Evolutionary conservation across 805 yeast species (phyloP).

Genomic region (Sugiyamaella smithiae): DNA sequence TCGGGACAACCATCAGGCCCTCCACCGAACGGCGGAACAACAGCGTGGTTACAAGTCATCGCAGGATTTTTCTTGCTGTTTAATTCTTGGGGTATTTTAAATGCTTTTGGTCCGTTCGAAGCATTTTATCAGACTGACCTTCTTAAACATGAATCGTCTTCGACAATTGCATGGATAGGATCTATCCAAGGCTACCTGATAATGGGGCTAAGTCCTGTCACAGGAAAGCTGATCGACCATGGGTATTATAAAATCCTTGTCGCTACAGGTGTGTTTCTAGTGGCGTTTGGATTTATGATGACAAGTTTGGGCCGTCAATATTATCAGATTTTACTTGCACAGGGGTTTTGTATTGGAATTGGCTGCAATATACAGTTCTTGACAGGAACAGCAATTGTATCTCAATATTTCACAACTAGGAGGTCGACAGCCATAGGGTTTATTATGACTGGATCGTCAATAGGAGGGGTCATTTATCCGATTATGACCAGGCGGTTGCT

Average conservation of each 20-base stretch:
- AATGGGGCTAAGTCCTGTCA: conserved; percentile 27
- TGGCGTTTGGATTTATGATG: conserved; percentile 34
- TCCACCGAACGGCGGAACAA: conserved; percentile 23
- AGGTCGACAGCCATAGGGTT: conserved; percentile 46
- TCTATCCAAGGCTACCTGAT: conserved; percentile 33
- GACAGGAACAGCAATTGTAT: conserved; percentile 42
- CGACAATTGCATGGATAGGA: conserved; percentile 36
- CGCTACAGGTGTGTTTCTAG: conserved; percentile 26
- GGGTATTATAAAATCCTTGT: conserved; percentile 25
- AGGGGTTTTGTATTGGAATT: conserved; percentile 48
- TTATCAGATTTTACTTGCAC: conserved; percentile 51
- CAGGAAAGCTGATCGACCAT: conserved; percentile 32
- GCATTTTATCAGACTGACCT: conserved; percentile 27
- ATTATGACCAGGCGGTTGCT: conserved; percentile 45
- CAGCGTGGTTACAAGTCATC: conserved; percentile 25
- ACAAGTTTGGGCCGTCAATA: conserved; percentile 37
- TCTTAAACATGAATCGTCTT: conserved; percentile 28
- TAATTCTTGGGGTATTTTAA: conserved; percentile 27
- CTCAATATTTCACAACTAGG: conserved; percentile 44
- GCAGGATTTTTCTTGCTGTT: conserved; percentile 22
- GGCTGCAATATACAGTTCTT: conserved; percentile 45
- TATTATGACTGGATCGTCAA: conserved; percentile 48
- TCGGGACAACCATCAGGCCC: too few species aligned
- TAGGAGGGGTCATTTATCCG: conserved; percentile 51
- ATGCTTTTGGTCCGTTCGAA: conserved; percentile 31